These are phyloP conservation scores for Mortierella sp. DNA, from an alignment of 371 early-diverging fungal species.

Conservation along the genomic window DNA sequence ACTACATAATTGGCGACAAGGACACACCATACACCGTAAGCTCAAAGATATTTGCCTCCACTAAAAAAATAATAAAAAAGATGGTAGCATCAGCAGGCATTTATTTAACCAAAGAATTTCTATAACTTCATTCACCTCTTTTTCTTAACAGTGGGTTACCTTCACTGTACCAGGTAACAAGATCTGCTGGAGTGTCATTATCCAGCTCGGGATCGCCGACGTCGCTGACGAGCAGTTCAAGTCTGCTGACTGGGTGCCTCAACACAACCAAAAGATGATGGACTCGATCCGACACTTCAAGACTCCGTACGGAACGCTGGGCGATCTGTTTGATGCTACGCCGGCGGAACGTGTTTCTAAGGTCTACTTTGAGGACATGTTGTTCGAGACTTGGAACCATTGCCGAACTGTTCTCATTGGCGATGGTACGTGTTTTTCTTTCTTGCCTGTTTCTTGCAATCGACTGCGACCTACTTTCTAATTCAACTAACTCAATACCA, in stretches of 20 bases:
- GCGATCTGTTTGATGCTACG: slow-evolving; percentile 28
- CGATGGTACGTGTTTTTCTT: slow-evolving; percentile 19
- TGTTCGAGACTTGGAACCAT: slow-evolving; percentile 43
- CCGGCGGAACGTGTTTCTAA: slow-evolving; percentile 17
- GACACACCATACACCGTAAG: slow-evolving; percentile 22
- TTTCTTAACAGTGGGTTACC: slow-evolving; percentile 25
- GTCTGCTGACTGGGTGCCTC: slow-evolving; percentile 24
- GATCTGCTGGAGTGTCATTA: slow-evolving; percentile 26
- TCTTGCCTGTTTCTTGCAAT: neutral
- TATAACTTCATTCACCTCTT: too few relatives aligned
- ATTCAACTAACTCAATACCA: too few relatives aligned
- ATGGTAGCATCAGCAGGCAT: too few relatives aligned
- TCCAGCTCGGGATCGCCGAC: neutral
- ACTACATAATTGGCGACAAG: slow-evolving; percentile 2
- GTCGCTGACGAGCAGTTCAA: slow-evolving; percentile 11
- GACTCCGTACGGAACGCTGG: slow-evolving; percentile 14
- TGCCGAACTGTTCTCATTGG: slow-evolving; percentile 32
- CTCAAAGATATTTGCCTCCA: neutral
- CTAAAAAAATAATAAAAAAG: too few relatives aligned
- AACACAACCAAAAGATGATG: slow-evolving; percentile 5
- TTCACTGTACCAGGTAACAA: slow-evolving; percentile 17
- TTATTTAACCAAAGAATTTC: too few relatives aligned
- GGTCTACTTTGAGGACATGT: slow-evolving; percentile 35
- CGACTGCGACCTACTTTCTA: neutral
- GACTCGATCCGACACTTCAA: slow-evolving; percentile 20